These are phyloP conservation scores for Stenogyne calaminthoides DNA, from an alignment of 305 asterid species.

Conservation along the genomic window DNA sequence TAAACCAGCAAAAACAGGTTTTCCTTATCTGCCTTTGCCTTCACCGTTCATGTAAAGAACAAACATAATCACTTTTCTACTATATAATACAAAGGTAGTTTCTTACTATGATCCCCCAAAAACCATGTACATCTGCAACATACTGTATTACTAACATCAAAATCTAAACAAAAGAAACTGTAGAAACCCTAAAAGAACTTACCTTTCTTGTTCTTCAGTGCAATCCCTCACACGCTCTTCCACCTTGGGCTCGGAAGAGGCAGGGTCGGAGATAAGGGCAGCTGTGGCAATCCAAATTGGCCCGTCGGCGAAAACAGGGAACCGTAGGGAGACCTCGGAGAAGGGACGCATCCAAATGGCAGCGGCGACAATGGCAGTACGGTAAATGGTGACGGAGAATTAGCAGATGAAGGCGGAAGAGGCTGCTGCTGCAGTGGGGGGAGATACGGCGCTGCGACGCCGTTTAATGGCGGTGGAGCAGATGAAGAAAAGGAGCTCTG, in stretches of 20 bases:
- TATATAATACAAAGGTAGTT: conserved; percentile 36
- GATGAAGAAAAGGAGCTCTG: conserved; percentile 44
- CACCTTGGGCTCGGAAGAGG: conserved; percentile 77
- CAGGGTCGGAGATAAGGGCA: conserved; percentile 72
- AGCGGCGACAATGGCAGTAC: conserved; percentile 67
- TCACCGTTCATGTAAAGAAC: conserved; percentile 57
- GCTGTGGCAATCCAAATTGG: conserved; percentile 72
- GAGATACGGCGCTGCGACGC: too few species aligned
- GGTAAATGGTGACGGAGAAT: conserved; percentile 42
- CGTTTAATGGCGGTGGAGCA: conserved; percentile 49
- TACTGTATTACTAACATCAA: conserved; percentile 40
- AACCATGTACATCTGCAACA: conserved; percentile 56
- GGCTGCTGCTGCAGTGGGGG: conserved; percentile 40
- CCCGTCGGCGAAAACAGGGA: conserved; percentile 66
- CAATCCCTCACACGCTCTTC: conserved; percentile 48
- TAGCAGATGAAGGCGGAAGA: conserved; percentile 24
- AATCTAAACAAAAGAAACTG: conserved; percentile 33
- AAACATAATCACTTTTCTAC: conserved; percentile 42
- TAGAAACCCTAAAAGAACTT: conserved; percentile 38
- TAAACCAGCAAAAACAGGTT: conserved; percentile 27
- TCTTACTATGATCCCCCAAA: conserved; percentile 45
- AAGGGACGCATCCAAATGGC: conserved; percentile 80
- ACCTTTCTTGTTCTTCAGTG: conserved; percentile 27
- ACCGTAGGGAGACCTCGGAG: conserved; percentile 73
- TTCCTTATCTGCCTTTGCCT: conserved; percentile 40